Base-by-base conservation (phyloP, 805 yeast species). In the Scheffersomyces stipitis region DNA sequence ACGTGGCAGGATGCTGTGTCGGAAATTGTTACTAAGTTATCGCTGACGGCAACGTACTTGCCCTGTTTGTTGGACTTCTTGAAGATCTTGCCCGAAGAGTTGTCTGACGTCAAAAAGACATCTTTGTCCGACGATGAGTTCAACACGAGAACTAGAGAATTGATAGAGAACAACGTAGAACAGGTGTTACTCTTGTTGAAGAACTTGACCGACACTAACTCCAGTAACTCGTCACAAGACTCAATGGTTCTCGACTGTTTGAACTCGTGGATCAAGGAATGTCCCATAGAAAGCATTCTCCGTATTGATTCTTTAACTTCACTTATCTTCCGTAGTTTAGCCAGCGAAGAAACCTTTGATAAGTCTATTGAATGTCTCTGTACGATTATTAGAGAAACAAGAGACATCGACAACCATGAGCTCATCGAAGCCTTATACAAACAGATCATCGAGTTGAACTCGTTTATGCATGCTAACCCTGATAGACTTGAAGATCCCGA, bases 241-340 rank as follows among this genome's bases (percentile, higher is more conserved):
- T 49, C 74, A 2, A 60, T 77, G 34, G 71, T 88, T 4, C 71
- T 91, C 39, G 83, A 80, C 44, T 85, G 96, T 61, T 66, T 95
- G 39, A 81, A 83, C 48, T 84, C 95, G 15, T 93, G 99, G 99
- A 81, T 93, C 41, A 75, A 74, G 44, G 99, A 95, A 58, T 78
- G 88, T 33, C 86, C 91, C 3, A 72, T 91, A 18, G 81, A 78
- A 35, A 73, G 78, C 32, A 66, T 93, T n/a, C 62, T 91, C 29
- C 62, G 76, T 7, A 71, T 79, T 32, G 69, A 79, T 14, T 76
- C 93, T 1, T 64, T 93, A 28, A 78, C 89, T 16, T 67, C 75
- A 5, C 64, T 89, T 41, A 76, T 90, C 18, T 86, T 90, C 58
- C 73, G 72, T 33, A 58, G 70, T 6, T 51, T 69, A 30, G 78